Base-by-base conservation (phyloP, 1,284 basidiomycete genomes). In the Athelia sp. region DNA sequence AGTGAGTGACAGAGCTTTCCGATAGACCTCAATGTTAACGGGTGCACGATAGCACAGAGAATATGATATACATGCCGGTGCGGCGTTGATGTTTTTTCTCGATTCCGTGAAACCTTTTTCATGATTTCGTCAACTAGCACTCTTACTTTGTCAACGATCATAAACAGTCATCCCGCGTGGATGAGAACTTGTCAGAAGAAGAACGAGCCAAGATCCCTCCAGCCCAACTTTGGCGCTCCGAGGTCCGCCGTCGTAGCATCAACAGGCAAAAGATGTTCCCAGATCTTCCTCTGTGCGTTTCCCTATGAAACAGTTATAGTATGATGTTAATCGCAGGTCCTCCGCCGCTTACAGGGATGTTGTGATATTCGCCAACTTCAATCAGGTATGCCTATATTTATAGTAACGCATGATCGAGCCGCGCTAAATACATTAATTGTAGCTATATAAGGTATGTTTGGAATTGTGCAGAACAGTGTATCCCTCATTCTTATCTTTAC, bases 131-230 rank as follows among this genome's bases (percentile, higher is more conserved):
- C 19, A n/a, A 29, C 13, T 36, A 77, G 71, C 74, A 78, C 57
- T 74, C 79, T 14, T 84, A 81, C 61, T 82, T 84, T 58, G 78
- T 75, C 36, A 78, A 78, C 19, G 81, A 84, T 54, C 82, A 84
- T 57, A 76, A 72, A 53, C 81, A 84, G 54, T 66, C 71, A 10
- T 72, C 60, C 50, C 56, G 58, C 17, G 57, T 58, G 48, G 75
- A 74, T 26, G 76, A 75, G 57, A 50, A 58, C 43, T 32, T 61
- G 14, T 50, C 53, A 36, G 48, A 53, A 8, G 57, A 58, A 32
- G 43, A 55, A 47, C 53, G 56, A 38, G 54, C 54, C 17, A 54
- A 53, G 24, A 52, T 52, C 1, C 45, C 57, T 14, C 55, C 52
- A 3, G 60, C 69, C 2, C 57, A 63, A 40, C 52, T 67, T 13